Evolutionary conservation across 306 rosid genomes (phyloP).

Genomic region (Dicorynia guianensis): DNA sequence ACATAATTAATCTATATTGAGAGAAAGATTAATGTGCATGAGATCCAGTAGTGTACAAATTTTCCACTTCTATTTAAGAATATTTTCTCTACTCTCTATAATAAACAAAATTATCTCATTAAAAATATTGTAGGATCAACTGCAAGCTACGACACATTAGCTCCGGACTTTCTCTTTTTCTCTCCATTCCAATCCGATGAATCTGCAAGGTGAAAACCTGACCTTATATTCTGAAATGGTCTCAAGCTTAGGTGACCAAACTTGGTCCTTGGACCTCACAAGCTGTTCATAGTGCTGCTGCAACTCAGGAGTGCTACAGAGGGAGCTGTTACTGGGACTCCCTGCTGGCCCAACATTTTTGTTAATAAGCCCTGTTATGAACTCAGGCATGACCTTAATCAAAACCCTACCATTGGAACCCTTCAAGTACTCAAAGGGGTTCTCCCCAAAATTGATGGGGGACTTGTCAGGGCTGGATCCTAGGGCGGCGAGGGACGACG

Average conservation of each 20-base stretch:
- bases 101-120: no score
- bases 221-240: constrained; percentile 78
- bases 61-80: no score
- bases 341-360: constrained; percentile 7
- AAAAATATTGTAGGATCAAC: not conserved
- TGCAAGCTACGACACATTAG: constrained; percentile 1
- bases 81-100: no score
- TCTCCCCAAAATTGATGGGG: constrained; percentile 60
- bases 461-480: constrained; percentile 48
- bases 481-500: constrained; percentile 60
- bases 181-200: constrained; percentile 69
- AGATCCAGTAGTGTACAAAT: no score
- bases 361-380: constrained; percentile 58
- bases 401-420: constrained; percentile 63
- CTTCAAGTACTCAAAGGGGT: constrained; percentile 76
- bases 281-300: constrained; percentile 86
- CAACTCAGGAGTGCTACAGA: constrained; percentile 93
- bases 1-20: no score
- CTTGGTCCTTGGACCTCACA: constrained; percentile 73
- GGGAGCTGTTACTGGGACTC: constrained; percentile 38
- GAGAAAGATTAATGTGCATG: no score
- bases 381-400: constrained; percentile 88
- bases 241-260: constrained; percentile 95
- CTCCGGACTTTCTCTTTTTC: constrained; percentile 52
- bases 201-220: constrained; percentile 80